Evolutionary conservation across 208 protist species (phyloP), one percentile per base, ranked within the genome.

Genomic region (Phytomonas sp.): DNA sequence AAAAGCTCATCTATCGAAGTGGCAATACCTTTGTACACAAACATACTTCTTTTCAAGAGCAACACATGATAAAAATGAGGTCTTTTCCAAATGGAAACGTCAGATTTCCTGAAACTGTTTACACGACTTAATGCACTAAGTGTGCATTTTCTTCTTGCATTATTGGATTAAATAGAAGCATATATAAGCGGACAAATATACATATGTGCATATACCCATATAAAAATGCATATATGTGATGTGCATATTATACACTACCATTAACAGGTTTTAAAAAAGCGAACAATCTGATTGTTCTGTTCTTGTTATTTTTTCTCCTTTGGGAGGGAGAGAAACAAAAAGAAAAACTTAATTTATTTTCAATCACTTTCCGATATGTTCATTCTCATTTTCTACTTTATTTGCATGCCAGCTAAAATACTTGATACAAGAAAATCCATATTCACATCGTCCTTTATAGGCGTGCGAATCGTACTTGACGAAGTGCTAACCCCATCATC

Each of bases 381-480:
- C 28, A 56, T 67, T 66, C 37, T 33, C 70, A 40, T 73, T 72
- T n/a, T 31, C 28, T 72, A 1, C 40, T 53, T 68, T 30, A 68
- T 31, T 67, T 74, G 32, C 32, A 60, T 56, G 66, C 59, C 33
- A 63, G n/a, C 37, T 68, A 7, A 20, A 68, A 6, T n/a, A 46
- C 34, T 23, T 34, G 70, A 34, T 60, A 36, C 1, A 43, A 63
- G 26, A 74, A 70, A 23, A 65, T 20, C 36, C 29, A 30, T n/a
- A 70, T 77, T 70, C 17, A 36, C 66, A 29, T 68, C 71, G 29
- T 69, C 63, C 26, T 62, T 66, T 28, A 79, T 65, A 13, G 70
- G 78, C 28, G 73, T 83, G 67, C 75, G 75, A 2, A 62, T 69
- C 29, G 61, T 68, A 40, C 71, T 86, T 8, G 75, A 77, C 1